These are phyloP conservation scores for Terfezia boudieri DNA, from an alignment of 495 filamentous ascomycete species.

Conservation along the genomic window DNA sequence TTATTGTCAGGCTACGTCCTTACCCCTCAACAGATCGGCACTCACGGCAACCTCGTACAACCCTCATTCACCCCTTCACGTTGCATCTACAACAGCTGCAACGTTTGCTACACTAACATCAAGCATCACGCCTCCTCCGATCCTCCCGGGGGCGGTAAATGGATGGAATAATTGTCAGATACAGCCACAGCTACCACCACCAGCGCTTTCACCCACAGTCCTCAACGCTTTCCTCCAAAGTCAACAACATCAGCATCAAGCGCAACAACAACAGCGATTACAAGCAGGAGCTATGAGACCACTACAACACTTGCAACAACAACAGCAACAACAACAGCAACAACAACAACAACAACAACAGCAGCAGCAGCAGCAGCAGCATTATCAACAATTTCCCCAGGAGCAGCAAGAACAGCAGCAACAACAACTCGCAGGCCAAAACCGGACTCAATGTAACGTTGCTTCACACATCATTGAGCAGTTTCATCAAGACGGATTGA, in stretches of 20 bases:
- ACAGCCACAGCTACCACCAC: not conserved
- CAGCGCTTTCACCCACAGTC: not conserved
- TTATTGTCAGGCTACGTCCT: not conserved
- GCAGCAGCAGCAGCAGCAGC: not conserved
- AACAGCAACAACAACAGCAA: not conserved
- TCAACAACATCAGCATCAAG: not conserved
- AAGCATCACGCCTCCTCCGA: not conserved
- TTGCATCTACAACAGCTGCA: no score
- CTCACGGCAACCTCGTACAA: no score
- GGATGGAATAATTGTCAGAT: not conserved
- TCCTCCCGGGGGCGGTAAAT: not conserved
- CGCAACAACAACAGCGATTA: not conserved
- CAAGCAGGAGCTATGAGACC: not conserved
- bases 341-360: not conserved
- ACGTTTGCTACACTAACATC: no score
- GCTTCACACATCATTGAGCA: not conserved
- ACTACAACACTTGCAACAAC: not conserved
- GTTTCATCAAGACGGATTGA: not conserved
- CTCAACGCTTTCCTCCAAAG: not conserved
- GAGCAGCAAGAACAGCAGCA: not conserved
- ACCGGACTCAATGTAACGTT: not conserved
- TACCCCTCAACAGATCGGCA: no score
- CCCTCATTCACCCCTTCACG: no score
- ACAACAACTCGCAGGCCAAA: not conserved
- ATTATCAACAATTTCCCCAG: not conserved